These are phyloP conservation scores for Hypoxylon crocopeplum DNA, from an alignment of 495 filamentous ascomycete species.

Conservation along the genomic window DNA sequence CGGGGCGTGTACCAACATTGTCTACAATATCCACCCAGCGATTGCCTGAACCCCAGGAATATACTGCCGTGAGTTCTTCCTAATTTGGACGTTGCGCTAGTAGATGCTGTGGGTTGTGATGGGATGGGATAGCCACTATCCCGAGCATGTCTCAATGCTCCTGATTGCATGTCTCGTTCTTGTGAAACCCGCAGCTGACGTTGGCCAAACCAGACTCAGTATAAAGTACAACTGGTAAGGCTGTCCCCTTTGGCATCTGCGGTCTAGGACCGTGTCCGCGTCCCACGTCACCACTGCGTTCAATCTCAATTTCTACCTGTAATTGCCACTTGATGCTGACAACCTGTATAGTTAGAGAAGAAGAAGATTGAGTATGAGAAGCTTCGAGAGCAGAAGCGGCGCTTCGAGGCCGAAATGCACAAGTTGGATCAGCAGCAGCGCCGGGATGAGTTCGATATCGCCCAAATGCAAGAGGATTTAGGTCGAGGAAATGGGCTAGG, in stretches of 20 bases:
- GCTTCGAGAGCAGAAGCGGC: conserved; percentile 81
- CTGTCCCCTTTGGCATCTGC: conserved; percentile 18
- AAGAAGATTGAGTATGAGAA: conserved; percentile 87
- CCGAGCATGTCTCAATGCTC: conserved; percentile 38
- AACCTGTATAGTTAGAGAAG: conserved; percentile 76
- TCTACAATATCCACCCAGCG: conserved; percentile 67
- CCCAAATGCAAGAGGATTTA: conserved; percentile 79
- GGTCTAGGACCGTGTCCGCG: conserved; percentile 2
- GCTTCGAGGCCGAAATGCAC: conserved; percentile 88
- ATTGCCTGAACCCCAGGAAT: conserved; percentile 50
- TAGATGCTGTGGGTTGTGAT: neutral
- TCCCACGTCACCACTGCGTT: conserved; percentile 14
- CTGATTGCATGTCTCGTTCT: conserved; percentile 37
- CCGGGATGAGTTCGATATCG: conserved; percentile 80
- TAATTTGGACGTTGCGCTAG: conserved; percentile 8
- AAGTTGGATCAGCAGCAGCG: conserved; percentile 82
- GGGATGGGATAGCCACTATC: conserved; percentile 12
- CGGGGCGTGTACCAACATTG: conserved; percentile 83
- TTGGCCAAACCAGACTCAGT: conserved; percentile 51
- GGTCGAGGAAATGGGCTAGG: conserved; percentile 48
- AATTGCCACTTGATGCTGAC: conserved; percentile 34
- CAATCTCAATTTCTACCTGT: neutral
- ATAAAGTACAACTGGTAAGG: conserved; percentile 68
- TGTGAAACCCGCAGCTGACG: conserved; percentile 45
- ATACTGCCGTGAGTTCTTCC: conserved; percentile 50